Conservation (phyloP, 257 asterid species). For the Petunia secreta region DNA sequence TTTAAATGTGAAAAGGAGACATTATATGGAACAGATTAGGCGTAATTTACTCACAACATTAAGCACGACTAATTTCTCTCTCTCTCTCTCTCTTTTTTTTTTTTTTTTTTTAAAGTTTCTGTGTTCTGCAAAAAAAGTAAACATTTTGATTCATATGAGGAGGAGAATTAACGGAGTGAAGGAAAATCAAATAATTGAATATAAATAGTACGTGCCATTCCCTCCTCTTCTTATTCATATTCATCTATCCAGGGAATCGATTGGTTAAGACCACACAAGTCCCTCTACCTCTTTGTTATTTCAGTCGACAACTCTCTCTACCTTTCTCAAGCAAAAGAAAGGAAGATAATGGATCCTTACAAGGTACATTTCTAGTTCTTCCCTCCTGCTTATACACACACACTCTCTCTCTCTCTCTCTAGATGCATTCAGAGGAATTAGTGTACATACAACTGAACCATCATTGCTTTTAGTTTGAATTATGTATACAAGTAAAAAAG, state of each 20-base stretch:
- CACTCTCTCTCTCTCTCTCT: no score
- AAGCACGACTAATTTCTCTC: not conserved
- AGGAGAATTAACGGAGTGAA: not conserved
- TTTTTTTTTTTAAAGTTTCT: not conserved
- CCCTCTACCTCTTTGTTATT: not conserved
- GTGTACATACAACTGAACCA: no score
- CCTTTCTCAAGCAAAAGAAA: constrained; percentile 10
- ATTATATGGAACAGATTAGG: no score
- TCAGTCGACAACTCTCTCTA: not conserved
- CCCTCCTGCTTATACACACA: not conserved
- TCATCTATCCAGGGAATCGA: not conserved
- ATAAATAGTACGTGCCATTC: constrained; percentile 19
- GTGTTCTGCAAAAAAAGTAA: not conserved
- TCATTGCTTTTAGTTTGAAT: no score
- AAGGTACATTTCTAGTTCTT: constrained; percentile 29
- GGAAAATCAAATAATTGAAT: not conserved
- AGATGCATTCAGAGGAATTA: constrained; percentile 7
- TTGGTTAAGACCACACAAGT: constrained; percentile 21
- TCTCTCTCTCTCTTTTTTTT: not conserved
- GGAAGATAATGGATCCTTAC: constrained; percentile 44
- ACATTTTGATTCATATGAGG: not conserved
- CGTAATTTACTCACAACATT: not conserved
- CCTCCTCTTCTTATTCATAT: constrained; percentile 22
- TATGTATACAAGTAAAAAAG: no score
- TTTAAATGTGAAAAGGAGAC: no score